Conservation (phyloP, 345 rosid species). For the Citrus glauca region DNA sequence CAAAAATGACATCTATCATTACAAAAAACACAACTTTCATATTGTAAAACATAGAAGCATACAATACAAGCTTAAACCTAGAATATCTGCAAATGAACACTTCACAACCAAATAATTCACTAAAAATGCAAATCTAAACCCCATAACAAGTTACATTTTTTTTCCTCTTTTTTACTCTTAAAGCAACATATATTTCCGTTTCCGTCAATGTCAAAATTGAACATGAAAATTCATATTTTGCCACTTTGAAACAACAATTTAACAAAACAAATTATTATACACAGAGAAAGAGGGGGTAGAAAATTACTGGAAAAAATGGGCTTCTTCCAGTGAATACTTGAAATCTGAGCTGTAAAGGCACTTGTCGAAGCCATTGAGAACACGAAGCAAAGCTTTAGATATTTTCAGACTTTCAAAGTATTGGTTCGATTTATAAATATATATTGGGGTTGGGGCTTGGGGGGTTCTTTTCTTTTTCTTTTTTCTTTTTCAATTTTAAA, state of each 20-base stretch:
- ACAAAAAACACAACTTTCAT: background rate
- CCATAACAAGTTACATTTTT: background rate
- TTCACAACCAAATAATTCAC: background rate
- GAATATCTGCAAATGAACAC: background rate
- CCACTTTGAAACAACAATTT: background rate
- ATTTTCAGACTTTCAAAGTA: background rate
- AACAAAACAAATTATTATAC: background rate
- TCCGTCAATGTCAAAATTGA: background rate
- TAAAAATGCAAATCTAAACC: background rate
- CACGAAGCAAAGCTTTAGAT: background rate
- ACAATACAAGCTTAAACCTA: background rate
- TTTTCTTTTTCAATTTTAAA: too few species aligned
- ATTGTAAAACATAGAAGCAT: background rate
- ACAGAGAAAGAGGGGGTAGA: background rate
- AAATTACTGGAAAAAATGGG: slow-evolving; percentile 36
- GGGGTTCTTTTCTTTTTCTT: background rate
- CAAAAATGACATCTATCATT: background rate
- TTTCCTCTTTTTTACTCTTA: too few species aligned
- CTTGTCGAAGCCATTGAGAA: slow-evolving; percentile 49
- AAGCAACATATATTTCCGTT: background rate
- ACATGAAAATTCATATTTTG: background rate
- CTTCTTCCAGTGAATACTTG: slow-evolving; percentile 36
- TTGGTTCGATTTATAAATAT: background rate
- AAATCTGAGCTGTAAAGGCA: slow-evolving; percentile 23
- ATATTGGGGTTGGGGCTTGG: background rate